Evolutionary conservation across 495 filamentous ascomycete genomes (phyloP).

Genomic region (Glonium stellatum): DNA sequence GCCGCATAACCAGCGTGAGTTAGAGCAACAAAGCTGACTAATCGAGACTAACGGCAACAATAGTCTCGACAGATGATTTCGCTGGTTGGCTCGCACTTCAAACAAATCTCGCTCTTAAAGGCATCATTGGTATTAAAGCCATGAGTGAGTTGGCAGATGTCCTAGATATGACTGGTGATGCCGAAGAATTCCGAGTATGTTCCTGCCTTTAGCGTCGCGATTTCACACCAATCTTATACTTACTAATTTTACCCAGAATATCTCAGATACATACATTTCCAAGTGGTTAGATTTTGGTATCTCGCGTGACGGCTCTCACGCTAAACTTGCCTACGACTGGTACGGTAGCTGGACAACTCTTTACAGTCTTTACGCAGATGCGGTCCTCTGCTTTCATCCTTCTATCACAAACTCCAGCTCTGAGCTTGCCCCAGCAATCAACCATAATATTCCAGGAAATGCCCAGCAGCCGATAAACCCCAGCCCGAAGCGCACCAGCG

Average conservation of each 20-base stretch:
- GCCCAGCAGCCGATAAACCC: constrained; percentile 25
- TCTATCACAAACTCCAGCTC: constrained; percentile 16
- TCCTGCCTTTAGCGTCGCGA: neutral
- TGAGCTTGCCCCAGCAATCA: neutral
- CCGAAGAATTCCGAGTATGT: constrained; percentile 55
- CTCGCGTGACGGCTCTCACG: constrained; percentile 73
- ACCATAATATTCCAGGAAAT: constrained; percentile 2
- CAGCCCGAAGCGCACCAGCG: constrained; percentile 8
- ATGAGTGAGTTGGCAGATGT: constrained; percentile 78
- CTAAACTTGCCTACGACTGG: constrained; percentile 90
- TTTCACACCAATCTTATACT: neutral
- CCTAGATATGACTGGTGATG: constrained; percentile 59
- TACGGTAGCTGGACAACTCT: constrained; percentile 88
- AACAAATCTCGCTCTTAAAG: constrained; percentile 89
- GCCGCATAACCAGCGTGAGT: constrained; percentile 70
- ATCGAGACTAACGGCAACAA: constrained; percentile 6
- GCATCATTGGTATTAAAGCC: constrained; percentile 88
- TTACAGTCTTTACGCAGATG: constrained; percentile 40
- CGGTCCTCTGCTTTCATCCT: constrained; percentile 39
- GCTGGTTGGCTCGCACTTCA: constrained; percentile 88
- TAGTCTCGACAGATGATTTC: constrained; percentile 85
- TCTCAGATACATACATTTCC: constrained; percentile 68
- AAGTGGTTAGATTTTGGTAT: constrained; percentile 80
- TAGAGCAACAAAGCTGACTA: constrained; percentile 12
- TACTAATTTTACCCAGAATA: constrained; percentile 35